Evolutionary conservation across 805 yeast genomes (phyloP).

Genomic region (Saturnispora sekii): DNA sequence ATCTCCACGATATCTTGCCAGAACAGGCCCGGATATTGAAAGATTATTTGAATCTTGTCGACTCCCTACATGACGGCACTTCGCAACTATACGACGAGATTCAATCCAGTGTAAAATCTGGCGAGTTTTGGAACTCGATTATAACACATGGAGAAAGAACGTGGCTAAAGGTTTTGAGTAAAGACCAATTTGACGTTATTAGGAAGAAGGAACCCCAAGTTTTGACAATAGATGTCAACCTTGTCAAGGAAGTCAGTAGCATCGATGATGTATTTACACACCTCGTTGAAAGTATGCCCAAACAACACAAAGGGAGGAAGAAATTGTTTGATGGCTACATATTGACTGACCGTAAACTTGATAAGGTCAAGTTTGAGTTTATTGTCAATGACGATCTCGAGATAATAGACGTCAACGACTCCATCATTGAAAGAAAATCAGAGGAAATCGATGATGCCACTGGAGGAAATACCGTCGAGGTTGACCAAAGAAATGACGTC

Average conservation of each 20-base stretch:
- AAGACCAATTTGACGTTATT: constrained; percentile 15
- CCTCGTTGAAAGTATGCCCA: constrained; percentile 24
- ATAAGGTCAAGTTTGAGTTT: constrained; percentile 30
- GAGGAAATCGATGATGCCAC: not conserved
- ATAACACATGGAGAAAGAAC: not conserved
- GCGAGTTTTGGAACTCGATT: constrained; percentile 1
- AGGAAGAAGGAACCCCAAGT: constrained; percentile 6
- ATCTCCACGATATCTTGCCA: constrained; percentile 24
- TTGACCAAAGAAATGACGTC: no score
- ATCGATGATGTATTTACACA: constrained; percentile 16
- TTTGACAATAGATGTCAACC: constrained; percentile 12
- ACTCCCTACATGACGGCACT: constrained; percentile 12
- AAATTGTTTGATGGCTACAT: constrained; percentile 43
- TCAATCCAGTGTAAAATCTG: constrained; percentile 4
- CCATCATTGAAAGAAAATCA: not conserved
- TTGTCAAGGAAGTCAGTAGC: constrained; percentile 12
- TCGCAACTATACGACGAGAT: constrained; percentile 10
- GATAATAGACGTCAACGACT: not conserved
- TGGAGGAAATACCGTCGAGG: no score
- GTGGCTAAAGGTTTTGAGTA: constrained; percentile 12
- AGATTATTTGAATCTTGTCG: constrained; percentile 17
- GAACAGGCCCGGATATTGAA: constrained; percentile 17
- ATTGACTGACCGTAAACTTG: constrained; percentile 40
- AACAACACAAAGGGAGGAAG: constrained; percentile 32
- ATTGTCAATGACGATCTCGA: constrained; percentile 9